These are phyloP conservation scores for Colletotrichum noveboracense DNA, from an alignment of 2,329 filamentous ascomycete species.

Conservation along the genomic window DNA sequence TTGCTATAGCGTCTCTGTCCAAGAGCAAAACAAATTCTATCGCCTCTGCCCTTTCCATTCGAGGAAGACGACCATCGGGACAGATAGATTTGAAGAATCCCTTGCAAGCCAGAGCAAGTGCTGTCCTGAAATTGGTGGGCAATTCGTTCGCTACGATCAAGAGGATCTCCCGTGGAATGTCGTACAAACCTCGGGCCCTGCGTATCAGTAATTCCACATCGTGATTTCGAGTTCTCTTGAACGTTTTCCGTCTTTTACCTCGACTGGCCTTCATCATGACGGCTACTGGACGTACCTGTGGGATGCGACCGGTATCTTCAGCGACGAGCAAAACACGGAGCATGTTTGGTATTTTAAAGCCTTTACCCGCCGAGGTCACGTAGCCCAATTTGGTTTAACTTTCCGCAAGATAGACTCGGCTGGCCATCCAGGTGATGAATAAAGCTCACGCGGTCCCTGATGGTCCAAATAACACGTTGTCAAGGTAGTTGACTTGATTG, in stretches of 20 bases:
- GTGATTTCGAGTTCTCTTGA: rapidly evolving
- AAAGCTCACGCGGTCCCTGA: neutral
- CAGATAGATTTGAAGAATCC: neutral
- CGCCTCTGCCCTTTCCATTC: too few relatives aligned
- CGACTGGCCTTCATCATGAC: neutral
- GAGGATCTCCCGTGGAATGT: neutral
- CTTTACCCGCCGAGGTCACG: too few relatives aligned
- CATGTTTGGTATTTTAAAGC: neutral
- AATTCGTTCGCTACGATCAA: neutral
- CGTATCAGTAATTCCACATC: neutral
- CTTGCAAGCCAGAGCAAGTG: neutral
- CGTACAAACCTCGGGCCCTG: rapidly evolving
- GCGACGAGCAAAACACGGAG: neutral
- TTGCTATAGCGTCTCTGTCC: too few relatives aligned
- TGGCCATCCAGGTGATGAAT: neutral
- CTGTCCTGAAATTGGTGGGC: rapidly evolving
- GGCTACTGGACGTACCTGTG: too few relatives aligned
- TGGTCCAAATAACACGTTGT: rapidly evolving
- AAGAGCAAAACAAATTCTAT: too few relatives aligned
- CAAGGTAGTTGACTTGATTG: neutral
- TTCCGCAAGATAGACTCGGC: neutral
- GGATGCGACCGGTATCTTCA: neutral
- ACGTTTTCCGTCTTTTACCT: neutral
- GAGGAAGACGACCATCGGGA: too few relatives aligned
- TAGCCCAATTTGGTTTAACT: too few relatives aligned